phyloP scores from a whole-genome alignment of 768 basidiomycete genomes.

The Lepiota venenata region DNA sequence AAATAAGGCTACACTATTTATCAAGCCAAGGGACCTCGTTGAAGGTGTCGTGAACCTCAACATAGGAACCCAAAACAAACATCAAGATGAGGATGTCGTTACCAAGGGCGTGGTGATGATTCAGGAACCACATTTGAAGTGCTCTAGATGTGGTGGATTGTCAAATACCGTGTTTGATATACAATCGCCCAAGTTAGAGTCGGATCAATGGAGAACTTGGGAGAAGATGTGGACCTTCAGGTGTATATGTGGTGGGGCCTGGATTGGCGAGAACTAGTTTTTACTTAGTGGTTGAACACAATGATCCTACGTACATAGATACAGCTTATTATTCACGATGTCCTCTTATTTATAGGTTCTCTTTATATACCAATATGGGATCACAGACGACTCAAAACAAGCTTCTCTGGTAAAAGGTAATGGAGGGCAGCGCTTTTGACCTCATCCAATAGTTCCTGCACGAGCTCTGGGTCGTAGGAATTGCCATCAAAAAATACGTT shows the following conservation, averaged over 20 bases:
- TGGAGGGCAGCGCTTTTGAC: slow-evolving; percentile 28
- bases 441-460: slow-evolving; percentile 48
- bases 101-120: slow-evolving; percentile 52
- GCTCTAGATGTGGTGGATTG: slow-evolving; percentile 62
- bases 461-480: slow-evolving; percentile 36
- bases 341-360: not conserved
- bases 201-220: slow-evolving; percentile 55
- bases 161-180: slow-evolving; percentile 40
- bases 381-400: slow-evolving; percentile 2
- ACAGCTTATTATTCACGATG: not conserved
- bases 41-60: slow-evolving; percentile 52
- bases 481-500: slow-evolving; percentile 41
- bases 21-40: slow-evolving; percentile 69
- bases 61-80: slow-evolving; percentile 29
- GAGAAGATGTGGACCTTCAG: slow-evolving; percentile 54
- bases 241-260: slow-evolving; percentile 73
- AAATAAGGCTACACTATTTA: slow-evolving; percentile 65
- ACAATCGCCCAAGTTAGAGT: slow-evolving; percentile 23
- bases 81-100: slow-evolving; percentile 57
- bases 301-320: not conserved
- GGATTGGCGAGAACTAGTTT: slow-evolving; percentile 28
- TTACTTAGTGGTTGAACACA: not conserved
- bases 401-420: slow-evolving; percentile 23
- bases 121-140: slow-evolving; percentile 36
- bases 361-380: too few species aligned